Percentiles rank a stretch among this genome's conserved stretches.
Evolutionary conservation across 805 yeast genomes (phyloP).

Genomic region (Clavispora asparagi): DNA sequence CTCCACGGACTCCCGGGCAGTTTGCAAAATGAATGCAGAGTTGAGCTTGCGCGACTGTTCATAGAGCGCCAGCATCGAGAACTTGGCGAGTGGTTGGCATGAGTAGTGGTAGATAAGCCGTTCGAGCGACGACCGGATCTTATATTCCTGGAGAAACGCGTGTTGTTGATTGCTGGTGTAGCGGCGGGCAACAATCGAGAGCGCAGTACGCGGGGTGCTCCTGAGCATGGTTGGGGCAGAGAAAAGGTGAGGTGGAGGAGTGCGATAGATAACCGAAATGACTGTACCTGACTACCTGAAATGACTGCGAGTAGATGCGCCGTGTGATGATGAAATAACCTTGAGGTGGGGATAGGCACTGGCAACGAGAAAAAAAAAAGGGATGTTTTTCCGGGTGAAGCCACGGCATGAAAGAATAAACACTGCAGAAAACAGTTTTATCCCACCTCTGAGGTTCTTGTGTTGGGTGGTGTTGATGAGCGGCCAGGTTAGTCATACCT

Average conservation of each 20-base stretch:
- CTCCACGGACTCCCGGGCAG: slow-evolving; percentile 54
- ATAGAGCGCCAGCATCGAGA: slow-evolving; percentile 48
- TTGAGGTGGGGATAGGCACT: no score
- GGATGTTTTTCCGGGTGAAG: no score
- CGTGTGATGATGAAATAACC: no score
- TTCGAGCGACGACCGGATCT: slow-evolving; percentile 54
- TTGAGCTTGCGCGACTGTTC: slow-evolving; percentile 36
- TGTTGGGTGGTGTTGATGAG: no score
- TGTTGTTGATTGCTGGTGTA: slow-evolving; percentile 17
- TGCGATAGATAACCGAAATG: no score
- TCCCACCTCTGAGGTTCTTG: no score
- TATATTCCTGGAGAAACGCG: slow-evolving; percentile 48
- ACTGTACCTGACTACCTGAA: no score
- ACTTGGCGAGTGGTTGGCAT: slow-evolving; percentile 44
- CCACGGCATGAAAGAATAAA: no score
- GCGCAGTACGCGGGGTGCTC: background rate
- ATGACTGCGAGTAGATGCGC: no score
- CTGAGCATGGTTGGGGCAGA: background rate
- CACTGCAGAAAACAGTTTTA: no score
- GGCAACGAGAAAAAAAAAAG: no score
- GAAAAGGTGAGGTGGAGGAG: background rate
- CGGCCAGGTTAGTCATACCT: no score
- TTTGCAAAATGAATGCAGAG: slow-evolving; percentile 29
- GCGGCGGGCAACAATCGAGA: background rate
- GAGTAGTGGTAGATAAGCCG: slow-evolving; percentile 56